Base-by-base conservation (phyloP, 129 eudicot genomes). In the Flaveria ramosissima region DNA sequence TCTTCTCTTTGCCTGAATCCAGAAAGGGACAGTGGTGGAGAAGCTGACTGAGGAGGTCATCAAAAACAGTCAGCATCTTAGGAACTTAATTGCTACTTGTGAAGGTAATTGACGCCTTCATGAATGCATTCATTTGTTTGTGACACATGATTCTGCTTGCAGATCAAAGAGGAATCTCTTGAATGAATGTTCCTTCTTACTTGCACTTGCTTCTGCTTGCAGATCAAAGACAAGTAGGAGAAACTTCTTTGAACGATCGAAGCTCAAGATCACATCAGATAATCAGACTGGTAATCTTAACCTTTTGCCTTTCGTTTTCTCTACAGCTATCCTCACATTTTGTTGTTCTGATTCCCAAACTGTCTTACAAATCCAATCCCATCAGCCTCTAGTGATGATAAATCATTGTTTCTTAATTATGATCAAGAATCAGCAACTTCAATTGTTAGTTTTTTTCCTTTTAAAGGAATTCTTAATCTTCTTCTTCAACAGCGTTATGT, bases 221-320 rank as follows among this genome's bases (percentile, higher is more conserved):
- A 94, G 99, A 93, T 73, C 96, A 95, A 76, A 86, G 99, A 68
- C 99, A 95, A 83, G 97, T 95, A 17, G 99, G 99, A 7, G 99
- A 91, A 84, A 95, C 99, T 76, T 74, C 94, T 72, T 78, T 95
- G 73, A 95, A 95, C 83, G 97, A 95, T 80, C 85, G 84, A 84
- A 95, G 99, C 79, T 95, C 99, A 78, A 91, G 99, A 81, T 95
- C 99, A 71, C 99, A 95, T 78, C 99, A 95, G 86, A 95, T 95
- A 68, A 84, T 95, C 52, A 87, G 83, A 80, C 85, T 91, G 99
- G 99, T 95, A 91, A 68, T 51, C 71, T 60, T 81, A 71, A 48
- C 76, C 36, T 67, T 27, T 19, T 17, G 51, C 57, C 57, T 64
- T 76, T 61, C 17, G 21, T 64, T 20, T 23, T 42, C 27, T 32